Base-by-base conservation (phyloP, 2,329 filamentous ascomycete genomes). In the Penicillium thymicola region DNA sequence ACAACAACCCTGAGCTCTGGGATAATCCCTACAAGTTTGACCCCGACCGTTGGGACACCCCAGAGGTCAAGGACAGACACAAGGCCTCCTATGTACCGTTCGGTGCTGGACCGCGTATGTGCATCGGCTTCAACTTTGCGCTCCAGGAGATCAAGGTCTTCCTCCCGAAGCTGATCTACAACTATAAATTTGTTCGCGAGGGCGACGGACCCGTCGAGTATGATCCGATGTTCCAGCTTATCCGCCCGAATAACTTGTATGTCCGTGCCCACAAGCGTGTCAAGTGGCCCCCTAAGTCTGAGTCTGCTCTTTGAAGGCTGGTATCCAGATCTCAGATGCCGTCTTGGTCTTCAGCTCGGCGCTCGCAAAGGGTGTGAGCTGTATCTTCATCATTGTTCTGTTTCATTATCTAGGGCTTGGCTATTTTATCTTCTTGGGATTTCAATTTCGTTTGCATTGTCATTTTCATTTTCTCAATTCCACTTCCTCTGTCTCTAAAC, bases 121-220 rank as follows among this genome's bases (percentile, higher is more conserved):
- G 85, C 59, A 82, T 87, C 51, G 85, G 84, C 0, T 86, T 85
- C 77, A 86, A 86, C 70, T 85, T 86, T 67, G 85, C 84, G 0
- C 72, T 87, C 6, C 78, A 81, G 57, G 83, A 87, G 68, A 76
- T 85, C 57, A 86, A 86, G 73, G 75, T 85, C 18, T 68, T 73
- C 34, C 45, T 87, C 60, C 75, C 79, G 1, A 82, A 86, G 73
- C 70, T 87, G 38, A 70, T 87, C 2, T 86, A 79, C 55, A 75
- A 84, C 7, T 87, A 87, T 65, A 73, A 81, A 53, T 87, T 85
- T 55, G 69, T 59, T 11, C 67, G 77, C 16, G 82, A 79, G 16
- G 75, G 76, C 5, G 75, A 82, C 5, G 80, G 75, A 2, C 72
- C 78, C 0, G 72, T 85, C 7, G 82, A 66, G 30, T 68, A 70